Base-by-base conservation (phyloP, 495 filamentous ascomycete species). In the Penicillium chermesinum region DNA sequence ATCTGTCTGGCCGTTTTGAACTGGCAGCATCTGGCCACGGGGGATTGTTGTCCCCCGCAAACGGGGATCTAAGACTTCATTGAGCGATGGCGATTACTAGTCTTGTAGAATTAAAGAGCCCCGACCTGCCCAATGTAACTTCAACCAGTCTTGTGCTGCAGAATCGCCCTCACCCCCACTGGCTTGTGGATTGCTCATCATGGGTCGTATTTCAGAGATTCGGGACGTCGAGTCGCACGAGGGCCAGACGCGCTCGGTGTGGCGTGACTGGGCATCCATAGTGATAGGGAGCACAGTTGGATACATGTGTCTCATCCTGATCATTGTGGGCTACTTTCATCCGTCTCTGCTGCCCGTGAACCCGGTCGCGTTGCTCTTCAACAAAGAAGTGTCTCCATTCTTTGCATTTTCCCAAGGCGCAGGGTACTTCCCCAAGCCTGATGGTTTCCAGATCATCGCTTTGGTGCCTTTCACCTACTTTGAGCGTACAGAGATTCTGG, bases 401-500 rank as follows among this genome's bases (percentile, higher is more conserved):
- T 62, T 53, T 45, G 65, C 65, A 9, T 68, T 62, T 38, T 68
- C 65, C 21, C 56, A 52, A 2, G 55, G 53, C 3, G 55, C 55
- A 7, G 58, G 49, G 3, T 52, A 58, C 44, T 71, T 66, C 44
- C 49, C 63, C 22, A 78, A 77, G 48, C 73, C 74, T 2, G 42
- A 51, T 8, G 66, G 59, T 2, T 56, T 79, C 18, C 68, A 69
- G 21, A 62, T 80, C 34, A 63, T 78, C 39, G 77, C 68, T 14
- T 49, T 80, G 37, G 69, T 81, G 17, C 76, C 76, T 22, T 78
- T 76, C 53, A 69, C 65, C 40, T 52, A 70, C 37, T 62, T 63
- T 52, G 64, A 73, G 49, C 64, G 61, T 5, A 75, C 75, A 14
- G 63, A 64, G 10, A 73, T 79, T 33, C 52, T 81, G 30, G 72